Evolutionary conservation across 192 early-diverging fungal species (phyloP), one percentile per base, ranked within the genome.

Genomic region (Powellomyces hirtus): DNA sequence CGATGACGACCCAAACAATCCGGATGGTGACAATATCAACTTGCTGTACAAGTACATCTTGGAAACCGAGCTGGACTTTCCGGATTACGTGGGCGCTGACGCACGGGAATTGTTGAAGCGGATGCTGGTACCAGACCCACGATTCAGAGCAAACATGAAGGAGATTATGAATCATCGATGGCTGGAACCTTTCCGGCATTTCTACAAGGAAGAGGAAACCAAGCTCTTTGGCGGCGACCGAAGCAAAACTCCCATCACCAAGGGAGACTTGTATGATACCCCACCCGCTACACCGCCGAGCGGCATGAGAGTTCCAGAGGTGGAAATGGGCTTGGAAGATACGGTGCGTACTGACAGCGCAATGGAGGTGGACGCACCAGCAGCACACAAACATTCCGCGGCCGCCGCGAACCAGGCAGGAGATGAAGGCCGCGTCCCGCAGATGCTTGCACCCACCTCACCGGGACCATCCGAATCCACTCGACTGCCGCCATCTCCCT

Each of bases 31-130:
- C 37, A 84, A 85, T 63, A 76, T 86, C 59, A 83, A 85, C 61
- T 68, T 83, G 31, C 75, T 86, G 11, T 86, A 86, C 75, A 80
- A 83, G 64, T 86, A 86, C 62, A 86, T 86, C 59, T 59, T 86
- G 62, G 74, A 74, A 62, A 79, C 85, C 5, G 64, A 81, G 64
- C 74, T 86, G n/a, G 72, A 83, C 16, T 85, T 84, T 50, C 85
- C 85, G 0, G 76, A 77, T 0, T 72, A 80, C 61, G 73, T 86
- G 5, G 53, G 68, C 10, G 71, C 57, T 14, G 77, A 75, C 36
- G 81, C 85, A 29, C 56, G 74, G n/a, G 60, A 73, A 14, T 61
- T 86, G 44, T 62, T 86, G 38, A 75, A 67, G 44, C 61, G 70
- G 11, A 86, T 86, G 72, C 58, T 86, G 18, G 80, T 86, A 3